These are phyloP conservation scores for Draba incana DNA, from an alignment of 345 rosid genomes.

Conservation along the genomic window DNA sequence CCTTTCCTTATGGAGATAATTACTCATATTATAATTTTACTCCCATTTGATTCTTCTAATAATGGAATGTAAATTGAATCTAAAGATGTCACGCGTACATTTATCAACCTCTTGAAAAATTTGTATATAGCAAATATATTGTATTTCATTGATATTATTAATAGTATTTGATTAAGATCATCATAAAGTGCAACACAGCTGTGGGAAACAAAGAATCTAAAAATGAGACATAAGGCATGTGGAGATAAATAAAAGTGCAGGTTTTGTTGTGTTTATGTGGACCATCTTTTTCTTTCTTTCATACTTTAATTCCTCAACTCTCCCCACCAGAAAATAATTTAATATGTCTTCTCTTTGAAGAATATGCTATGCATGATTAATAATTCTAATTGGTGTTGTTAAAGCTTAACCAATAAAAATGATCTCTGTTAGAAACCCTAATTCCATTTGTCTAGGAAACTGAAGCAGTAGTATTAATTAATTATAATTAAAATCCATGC, in stretches of 20 bases:
- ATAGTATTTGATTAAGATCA: conserved; percentile 7
- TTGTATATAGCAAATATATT: neutral
- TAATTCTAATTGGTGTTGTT: neutral
- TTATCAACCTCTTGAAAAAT: conserved; percentile 5
- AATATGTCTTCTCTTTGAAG: conserved; percentile 26
- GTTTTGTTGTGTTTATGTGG: conserved; percentile 39
- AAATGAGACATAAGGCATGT: conserved; percentile 34
- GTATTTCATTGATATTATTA: neutral
- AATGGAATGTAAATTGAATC: neutral
- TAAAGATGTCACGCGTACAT: neutral
- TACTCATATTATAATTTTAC: neutral
- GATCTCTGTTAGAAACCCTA: conserved; percentile 15
- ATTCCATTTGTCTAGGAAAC: conserved; percentile 5
- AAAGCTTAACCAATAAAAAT: neutral
- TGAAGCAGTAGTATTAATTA: neutral
- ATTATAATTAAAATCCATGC: conserved; percentile 10
- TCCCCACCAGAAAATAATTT: conserved; percentile 33
- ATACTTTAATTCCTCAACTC: conserved; percentile 29
- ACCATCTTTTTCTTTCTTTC: conserved; percentile 34
- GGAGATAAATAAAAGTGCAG: conserved; percentile 35
- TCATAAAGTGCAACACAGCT: conserved; percentile 33
- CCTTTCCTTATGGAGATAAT: neutral
- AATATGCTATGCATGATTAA: neutral
- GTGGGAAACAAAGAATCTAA: conserved; percentile 38
- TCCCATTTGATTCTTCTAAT: too few relatives aligned